Evolutionary conservation across 1,139 yeast species (phyloP).

Genomic region (Protomyces inundatus): DNA sequence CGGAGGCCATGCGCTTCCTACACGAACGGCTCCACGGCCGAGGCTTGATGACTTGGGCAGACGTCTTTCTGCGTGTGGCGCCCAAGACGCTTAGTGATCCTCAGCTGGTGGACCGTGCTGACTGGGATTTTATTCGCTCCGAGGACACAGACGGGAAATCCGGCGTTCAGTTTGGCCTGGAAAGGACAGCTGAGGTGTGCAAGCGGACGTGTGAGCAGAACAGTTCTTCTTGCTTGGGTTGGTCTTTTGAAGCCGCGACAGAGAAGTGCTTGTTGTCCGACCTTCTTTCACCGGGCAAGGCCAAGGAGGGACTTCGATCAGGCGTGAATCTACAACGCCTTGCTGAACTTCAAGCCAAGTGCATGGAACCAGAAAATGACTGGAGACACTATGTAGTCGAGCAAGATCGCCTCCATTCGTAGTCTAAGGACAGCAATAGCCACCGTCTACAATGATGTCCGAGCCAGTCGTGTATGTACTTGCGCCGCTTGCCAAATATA

Average conservation of each 20-base stretch:
- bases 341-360: not conserved
- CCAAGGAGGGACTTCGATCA: not conserved
- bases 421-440: constrained; percentile 49
- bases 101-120: not conserved
- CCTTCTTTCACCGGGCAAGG: not conserved
- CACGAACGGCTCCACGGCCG: not conserved
- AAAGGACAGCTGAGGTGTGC: not conserved
- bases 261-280: constrained; percentile 10
- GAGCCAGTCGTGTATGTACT: constrained; percentile 79
- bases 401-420: not conserved
- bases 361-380: not conserved
- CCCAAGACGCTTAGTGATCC: not conserved
- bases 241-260: constrained; percentile 5
- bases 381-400: not conserved
- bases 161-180: not conserved
- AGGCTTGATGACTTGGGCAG: constrained; percentile 2
- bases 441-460: constrained; percentile 81
- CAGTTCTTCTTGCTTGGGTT: not conserved
- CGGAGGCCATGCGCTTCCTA: not conserved
- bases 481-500: constrained; percentile 83
- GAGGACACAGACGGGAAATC: not conserved
- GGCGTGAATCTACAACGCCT: constrained; percentile 2
- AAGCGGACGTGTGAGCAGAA: constrained; percentile 1
- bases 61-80: not conserved
- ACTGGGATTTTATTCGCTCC: constrained; percentile 8